Conservation (phyloP, 441 rosid genomes). For the Croton setiger region DNA sequence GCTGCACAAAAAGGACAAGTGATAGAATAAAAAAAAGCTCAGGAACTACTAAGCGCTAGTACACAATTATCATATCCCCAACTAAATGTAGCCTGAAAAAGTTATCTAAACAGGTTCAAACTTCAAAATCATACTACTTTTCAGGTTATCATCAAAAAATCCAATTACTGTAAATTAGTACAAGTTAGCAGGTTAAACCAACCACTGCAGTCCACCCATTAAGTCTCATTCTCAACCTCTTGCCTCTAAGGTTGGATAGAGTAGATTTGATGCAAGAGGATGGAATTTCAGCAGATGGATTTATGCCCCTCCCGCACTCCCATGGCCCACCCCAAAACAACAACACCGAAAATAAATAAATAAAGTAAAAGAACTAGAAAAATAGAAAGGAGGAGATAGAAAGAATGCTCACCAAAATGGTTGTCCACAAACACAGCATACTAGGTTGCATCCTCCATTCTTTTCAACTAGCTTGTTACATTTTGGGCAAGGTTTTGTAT, state of each 20-base stretch:
- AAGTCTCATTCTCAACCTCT: too few relatives aligned
- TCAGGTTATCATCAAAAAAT: not conserved
- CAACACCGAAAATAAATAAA: not conserved
- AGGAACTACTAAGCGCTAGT: not conserved
- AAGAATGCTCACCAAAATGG: constrained; percentile 53
- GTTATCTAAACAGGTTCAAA: not conserved
- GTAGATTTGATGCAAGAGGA: not conserved
- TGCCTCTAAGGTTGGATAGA: constrained; percentile 1
- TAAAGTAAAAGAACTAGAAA: not conserved
- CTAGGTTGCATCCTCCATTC: constrained; percentile 87
- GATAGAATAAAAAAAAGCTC: not conserved
- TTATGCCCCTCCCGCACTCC: too few relatives aligned
- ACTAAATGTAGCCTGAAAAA: not conserved
- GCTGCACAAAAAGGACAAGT: constrained; percentile 36
- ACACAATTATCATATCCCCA: not conserved
- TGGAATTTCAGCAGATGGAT: not conserved
- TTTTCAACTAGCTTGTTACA: constrained; percentile 67
- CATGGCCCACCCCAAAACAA: too few relatives aligned
- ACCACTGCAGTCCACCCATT: not conserved
- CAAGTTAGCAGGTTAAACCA: not conserved
- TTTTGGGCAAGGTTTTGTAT: constrained; percentile 75
- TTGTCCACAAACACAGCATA: constrained; percentile 60
- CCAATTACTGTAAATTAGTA: not conserved
- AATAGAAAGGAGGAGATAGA: not conserved
- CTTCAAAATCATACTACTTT: not conserved